These are phyloP conservation scores for Hirsutella thompsonii DNA, from an alignment of 2,329 filamentous ascomycete genomes.

Conservation along the genomic window DNA sequence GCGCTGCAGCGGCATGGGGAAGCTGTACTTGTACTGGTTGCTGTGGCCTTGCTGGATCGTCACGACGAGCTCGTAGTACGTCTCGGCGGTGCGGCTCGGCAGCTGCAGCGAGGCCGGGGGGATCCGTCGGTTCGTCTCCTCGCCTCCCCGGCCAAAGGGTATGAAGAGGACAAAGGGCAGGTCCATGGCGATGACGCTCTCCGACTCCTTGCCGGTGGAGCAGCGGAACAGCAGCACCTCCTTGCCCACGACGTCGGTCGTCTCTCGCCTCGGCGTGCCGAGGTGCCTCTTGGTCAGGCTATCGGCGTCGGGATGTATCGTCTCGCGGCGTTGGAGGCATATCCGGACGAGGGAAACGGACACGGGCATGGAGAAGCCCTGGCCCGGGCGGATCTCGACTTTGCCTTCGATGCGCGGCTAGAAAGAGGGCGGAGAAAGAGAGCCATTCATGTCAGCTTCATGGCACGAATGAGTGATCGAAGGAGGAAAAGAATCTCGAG, in stretches of 20 bases:
- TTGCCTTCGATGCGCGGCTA: slow-evolving; percentile 96
- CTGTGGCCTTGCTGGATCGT: slow-evolving; percentile 84
- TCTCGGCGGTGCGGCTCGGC: slow-evolving; percentile 88
- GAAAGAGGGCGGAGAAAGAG: background rate
- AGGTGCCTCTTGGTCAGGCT: slow-evolving; percentile 87
- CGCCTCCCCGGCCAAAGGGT: slow-evolving; percentile 80
- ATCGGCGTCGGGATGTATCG: slow-evolving; percentile 91
- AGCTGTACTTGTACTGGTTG: slow-evolving; percentile 80
- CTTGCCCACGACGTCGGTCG: slow-evolving; percentile 86
- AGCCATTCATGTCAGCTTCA: background rate
- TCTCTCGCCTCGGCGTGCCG: slow-evolving; percentile 79
- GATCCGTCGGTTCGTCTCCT: slow-evolving; percentile 79
- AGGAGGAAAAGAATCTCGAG: slow-evolving; percentile 4
- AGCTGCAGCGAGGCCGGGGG: slow-evolving; percentile 87
- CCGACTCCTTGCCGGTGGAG: slow-evolving; percentile 68
- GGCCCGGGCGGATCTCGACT: slow-evolving; percentile 83
- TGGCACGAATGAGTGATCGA: background rate
- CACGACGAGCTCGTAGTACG: slow-evolving; percentile 91
- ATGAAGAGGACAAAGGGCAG: slow-evolving; percentile 96
- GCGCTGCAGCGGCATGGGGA: slow-evolving; percentile 79
- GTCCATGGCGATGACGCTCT: slow-evolving; percentile 90
- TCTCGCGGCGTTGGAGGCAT: slow-evolving; percentile 84
- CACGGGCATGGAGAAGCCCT: slow-evolving; percentile 79
- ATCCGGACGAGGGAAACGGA: slow-evolving; percentile 88
- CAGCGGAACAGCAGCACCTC: slow-evolving; percentile 89